phyloP scores from a whole-genome alignment of 1,284 basidiomycete species.

The Peniophora sp. region DNA sequence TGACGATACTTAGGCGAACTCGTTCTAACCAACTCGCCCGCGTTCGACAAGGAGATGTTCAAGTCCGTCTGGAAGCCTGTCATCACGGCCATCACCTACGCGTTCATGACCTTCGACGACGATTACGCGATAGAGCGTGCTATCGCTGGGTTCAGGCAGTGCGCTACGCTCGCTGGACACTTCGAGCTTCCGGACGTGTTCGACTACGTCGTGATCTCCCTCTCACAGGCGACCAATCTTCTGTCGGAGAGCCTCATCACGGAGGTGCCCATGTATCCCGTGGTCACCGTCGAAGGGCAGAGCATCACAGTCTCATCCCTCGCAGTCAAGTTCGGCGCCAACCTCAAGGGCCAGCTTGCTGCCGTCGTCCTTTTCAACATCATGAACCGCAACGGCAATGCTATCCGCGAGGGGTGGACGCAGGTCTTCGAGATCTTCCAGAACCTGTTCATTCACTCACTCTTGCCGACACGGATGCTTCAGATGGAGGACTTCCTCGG shows the following conservation, averaged over 20 bases:
- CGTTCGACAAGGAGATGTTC: slow-evolving; percentile 93
- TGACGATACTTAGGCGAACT: slow-evolving; percentile 49
- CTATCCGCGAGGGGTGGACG: slow-evolving; percentile 90
- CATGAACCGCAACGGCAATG: slow-evolving; percentile 94
- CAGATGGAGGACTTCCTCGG: slow-evolving; percentile 97
- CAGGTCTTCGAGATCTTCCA: slow-evolving; percentile 98
- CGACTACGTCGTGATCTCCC: slow-evolving; percentile 89
- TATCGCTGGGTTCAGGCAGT: slow-evolving; percentile 93
- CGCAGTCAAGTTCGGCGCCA: slow-evolving; percentile 90
- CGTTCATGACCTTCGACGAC: slow-evolving; percentile 94
- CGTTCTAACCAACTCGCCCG: slow-evolving; percentile 69
- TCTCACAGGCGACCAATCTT: slow-evolving; percentile 83
- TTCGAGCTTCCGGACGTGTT: slow-evolving; percentile 93
- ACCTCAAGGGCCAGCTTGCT: slow-evolving; percentile 94
- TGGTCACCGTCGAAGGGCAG: slow-evolving; percentile 90
- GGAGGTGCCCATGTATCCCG: slow-evolving; percentile 80
- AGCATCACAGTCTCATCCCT: slow-evolving; percentile 86
- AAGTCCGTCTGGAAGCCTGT: slow-evolving; percentile 85
- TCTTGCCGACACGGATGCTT: slow-evolving; percentile 84
- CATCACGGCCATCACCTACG: slow-evolving; percentile 85
- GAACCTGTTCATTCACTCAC: slow-evolving; percentile 89
- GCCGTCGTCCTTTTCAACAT: slow-evolving; percentile 98
- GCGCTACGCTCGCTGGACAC: slow-evolving; percentile 86
- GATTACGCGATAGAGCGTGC: slow-evolving; percentile 94
- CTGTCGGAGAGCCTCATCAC: slow-evolving; percentile 67